Evolutionary conservation across 2,329 filamentous ascomycete species (phyloP).

Genomic region (Metarhizium album): DNA sequence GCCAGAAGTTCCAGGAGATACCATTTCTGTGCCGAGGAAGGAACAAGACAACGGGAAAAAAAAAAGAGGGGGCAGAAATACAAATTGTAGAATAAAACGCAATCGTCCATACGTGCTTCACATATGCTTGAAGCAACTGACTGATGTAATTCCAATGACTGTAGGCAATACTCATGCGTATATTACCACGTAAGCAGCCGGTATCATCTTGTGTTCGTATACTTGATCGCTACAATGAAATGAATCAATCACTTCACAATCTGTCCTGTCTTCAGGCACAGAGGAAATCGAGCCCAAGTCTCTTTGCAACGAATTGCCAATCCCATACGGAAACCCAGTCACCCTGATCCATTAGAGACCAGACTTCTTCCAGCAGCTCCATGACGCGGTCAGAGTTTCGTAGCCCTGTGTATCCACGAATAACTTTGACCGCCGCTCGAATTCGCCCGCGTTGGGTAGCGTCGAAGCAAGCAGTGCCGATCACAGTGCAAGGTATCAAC

Average conservation of each 20-base stretch:
- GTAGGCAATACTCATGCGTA: background rate
- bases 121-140: background rate
- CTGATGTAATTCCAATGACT: background rate
- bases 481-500: slow-evolving; percentile 48
- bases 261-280: slow-evolving; percentile 27
- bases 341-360: slow-evolving; percentile 46
- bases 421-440: slow-evolving; percentile 34
- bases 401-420: slow-evolving; percentile 49
- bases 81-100: background rate
- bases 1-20: background rate
- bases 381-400: slow-evolving; percentile 44
- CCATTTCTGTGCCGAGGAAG: background rate
- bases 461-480: slow-evolving; percentile 50
- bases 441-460: slow-evolving; percentile 41
- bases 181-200: background rate
- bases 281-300: slow-evolving; percentile 45
- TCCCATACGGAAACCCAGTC: slow-evolving; percentile 53
- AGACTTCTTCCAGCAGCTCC: slow-evolving; percentile 46
- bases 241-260: background rate
- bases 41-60: background rate
- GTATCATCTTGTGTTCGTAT: background rate
- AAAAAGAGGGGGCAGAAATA: background rate
- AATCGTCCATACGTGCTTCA: background rate
- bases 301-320: slow-evolving; percentile 46
- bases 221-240: background rate